A percentile compares a stretch with the other conserved stretches of the same genome.
Evolutionary conservation across 2,329 filamentous ascomycete genomes (phyloP).

Genomic region (Colletotrichum trifolii): DNA sequence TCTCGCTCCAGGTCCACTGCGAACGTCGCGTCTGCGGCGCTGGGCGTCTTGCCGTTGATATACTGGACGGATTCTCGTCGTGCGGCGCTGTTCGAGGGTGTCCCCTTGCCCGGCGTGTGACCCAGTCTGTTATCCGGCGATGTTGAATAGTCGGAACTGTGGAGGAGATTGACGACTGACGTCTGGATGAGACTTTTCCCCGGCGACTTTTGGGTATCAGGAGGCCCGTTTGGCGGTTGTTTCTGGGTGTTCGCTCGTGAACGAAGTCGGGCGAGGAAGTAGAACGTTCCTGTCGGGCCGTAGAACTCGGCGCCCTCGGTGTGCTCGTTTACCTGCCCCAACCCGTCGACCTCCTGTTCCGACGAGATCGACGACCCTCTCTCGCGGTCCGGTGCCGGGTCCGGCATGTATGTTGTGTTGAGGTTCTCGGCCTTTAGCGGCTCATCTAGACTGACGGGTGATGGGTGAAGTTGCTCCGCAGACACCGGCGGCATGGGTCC

Average conservation of each 20-base stretch:
- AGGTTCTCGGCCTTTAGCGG: conserved; percentile 21
- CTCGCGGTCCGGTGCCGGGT: neutral
- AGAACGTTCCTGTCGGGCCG: conserved; percentile 35
- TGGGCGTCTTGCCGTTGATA: neutral
- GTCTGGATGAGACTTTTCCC: conserved; percentile 23
- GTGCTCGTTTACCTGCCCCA: conserved; percentile 34
- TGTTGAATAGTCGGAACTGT: conserved; percentile 38
- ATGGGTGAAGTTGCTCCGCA: conserved; percentile 22
- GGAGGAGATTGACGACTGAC: conserved; percentile 37
- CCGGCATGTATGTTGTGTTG: conserved; percentile 1
- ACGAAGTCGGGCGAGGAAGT: conserved; percentile 33
- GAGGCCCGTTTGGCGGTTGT: neutral
- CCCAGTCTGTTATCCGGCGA: conserved; percentile 25
- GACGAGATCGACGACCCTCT: conserved; percentile 20
- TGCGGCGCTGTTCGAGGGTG: conserved; percentile 7
- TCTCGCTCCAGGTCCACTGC: conserved; percentile 36
- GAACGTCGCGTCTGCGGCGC: conserved; percentile 9
- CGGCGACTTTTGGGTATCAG: neutral
- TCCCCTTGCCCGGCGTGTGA: conserved; percentile 20
- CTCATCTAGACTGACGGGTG: conserved; percentile 28
- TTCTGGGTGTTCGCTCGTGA: conserved; percentile 31
- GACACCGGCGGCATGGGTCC: neutral
- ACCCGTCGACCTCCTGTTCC: conserved; percentile 33
- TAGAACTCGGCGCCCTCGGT: conserved; percentile 37
- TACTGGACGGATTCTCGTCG: conserved; percentile 16